Evolutionary conservation across 768 basidiomycete genomes (phyloP), one percentile per base, ranked within the genome.

Genomic region (Rhodosporidiobolus odoratus): DNA sequence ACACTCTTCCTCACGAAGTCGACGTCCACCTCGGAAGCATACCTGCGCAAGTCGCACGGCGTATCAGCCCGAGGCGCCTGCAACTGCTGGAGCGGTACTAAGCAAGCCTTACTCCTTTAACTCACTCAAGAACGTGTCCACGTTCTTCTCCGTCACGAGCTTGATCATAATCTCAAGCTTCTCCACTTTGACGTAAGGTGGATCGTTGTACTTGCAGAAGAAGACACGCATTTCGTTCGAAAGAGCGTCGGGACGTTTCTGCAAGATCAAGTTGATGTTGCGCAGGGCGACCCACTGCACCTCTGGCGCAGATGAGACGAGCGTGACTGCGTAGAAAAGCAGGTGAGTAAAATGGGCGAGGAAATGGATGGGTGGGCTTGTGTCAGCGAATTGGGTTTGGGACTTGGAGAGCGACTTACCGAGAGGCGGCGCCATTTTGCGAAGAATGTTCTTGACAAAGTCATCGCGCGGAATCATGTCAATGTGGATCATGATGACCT

Each of bases 201-300:
- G 95, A 78, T 99, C 95, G 77, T 98, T 98, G 82, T 99, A 98
- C 80, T 99, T 99, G 87, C 95, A 97, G 84, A 98, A 99, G 80
- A 99, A 99, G 27, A 99, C 96, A 54, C 94, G 86, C 91, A 99
- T 94, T 80, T 99, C 95, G 80, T 90, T 96, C 12, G 89, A 86
- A 15, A 99, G 85, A 68, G 96, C 84, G 72, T 93, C 92, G 3
- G 91, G 81, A 7, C 92, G 88, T 78, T 95, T 95, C 80, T 99
- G 95, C 3, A 99, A 86, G 35, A 99, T 84, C 37, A 99, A 86
- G 77, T 97, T 97, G 82, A 98, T 92, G 78, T 97, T 97, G 37
- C 96, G 87, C 62, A 99, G 82, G 0, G 93, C 92, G 59, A 98
- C 95, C 93, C 95, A 99, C 80, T 99, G 96, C 0, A 98, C 91